Conservation (phyloP, 2,329 filamentous ascomycete genomes). For the Beauveria rudraprayagi region DNA sequence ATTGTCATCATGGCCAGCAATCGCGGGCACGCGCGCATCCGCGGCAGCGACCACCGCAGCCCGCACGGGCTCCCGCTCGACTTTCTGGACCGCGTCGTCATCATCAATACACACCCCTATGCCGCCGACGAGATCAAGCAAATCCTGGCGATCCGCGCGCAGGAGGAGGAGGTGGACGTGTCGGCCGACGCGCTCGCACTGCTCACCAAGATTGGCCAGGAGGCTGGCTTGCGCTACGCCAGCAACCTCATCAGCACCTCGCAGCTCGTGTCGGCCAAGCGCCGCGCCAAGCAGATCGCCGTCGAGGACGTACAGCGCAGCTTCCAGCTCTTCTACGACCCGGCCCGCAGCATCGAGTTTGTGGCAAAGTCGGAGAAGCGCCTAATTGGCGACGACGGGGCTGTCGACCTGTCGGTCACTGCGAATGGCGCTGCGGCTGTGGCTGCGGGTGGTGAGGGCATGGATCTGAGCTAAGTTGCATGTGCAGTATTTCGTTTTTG, state of each 20-base stretch:
- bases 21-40: slow-evolving; percentile 81
- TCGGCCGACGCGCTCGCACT: slow-evolving; percentile 84
- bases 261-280: slow-evolving; percentile 78
- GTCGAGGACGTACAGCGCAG: slow-evolving; percentile 88
- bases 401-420: slow-evolving; percentile 58
- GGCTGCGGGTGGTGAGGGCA: slow-evolving; percentile 30
- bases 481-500: neutral
- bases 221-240: slow-evolving; percentile 89
- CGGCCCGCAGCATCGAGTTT: slow-evolving; percentile 79
- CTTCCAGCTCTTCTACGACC: slow-evolving; percentile 91
- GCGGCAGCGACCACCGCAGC: slow-evolving; percentile 86
- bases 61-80: slow-evolving; percentile 92
- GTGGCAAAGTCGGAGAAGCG: slow-evolving; percentile 85
- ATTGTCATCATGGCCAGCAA: slow-evolving; percentile 99
- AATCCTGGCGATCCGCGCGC: slow-evolving; percentile 84
- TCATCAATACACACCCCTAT: slow-evolving; percentile 90
- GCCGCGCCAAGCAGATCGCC: slow-evolving; percentile 73
- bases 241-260: slow-evolving; percentile 96
- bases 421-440: slow-evolving; percentile 34
- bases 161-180: slow-evolving; percentile 92
- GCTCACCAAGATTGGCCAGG: slow-evolving; percentile 89
- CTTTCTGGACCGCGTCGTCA: slow-evolving; percentile 91
- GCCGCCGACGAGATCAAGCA: slow-evolving; percentile 76
- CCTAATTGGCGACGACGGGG: slow-evolving; percentile 80
- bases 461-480: slow-evolving; percentile 35